Evolutionary conservation across 768 basidiomycete species (phyloP).

Genomic region (Rubroboletus pulcherrimus): DNA sequence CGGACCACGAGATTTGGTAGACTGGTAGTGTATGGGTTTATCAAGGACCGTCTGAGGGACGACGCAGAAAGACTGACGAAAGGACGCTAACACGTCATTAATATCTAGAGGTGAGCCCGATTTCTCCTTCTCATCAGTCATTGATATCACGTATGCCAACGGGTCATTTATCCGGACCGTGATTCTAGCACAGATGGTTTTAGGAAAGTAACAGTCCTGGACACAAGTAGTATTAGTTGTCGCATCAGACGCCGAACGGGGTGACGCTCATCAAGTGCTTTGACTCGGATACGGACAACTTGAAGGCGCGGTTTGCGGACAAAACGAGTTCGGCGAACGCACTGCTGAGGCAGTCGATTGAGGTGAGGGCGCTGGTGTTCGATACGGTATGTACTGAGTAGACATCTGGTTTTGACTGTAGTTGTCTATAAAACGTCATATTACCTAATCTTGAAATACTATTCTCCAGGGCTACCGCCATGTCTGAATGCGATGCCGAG

Average conservation of each 20-base stretch:
- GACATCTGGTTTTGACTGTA: not conserved
- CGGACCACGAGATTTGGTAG: too few relatives aligned
- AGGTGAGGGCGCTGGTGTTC: constrained; percentile 38
- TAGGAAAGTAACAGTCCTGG: constrained; percentile 31
- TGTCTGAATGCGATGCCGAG: constrained; percentile 21
- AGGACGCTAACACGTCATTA: constrained; percentile 39
- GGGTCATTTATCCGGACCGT: constrained; percentile 31
- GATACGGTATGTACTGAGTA: constrained; percentile 35
- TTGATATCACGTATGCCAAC: constrained; percentile 1
- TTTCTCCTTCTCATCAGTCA: not conserved
- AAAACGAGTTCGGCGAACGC: constrained; percentile 25
- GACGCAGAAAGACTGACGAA: constrained; percentile 41
- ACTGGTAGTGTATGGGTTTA: too few relatives aligned
- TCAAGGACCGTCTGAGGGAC: constrained; percentile 28
- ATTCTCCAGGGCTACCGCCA: constrained; percentile 4
- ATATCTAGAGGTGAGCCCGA: constrained; percentile 35
- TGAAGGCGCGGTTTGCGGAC: constrained; percentile 37
- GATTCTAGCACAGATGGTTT: constrained; percentile 23
- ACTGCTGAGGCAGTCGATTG: constrained; percentile 37
- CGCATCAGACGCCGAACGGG: constrained; percentile 37
- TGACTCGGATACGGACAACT: constrained; percentile 36
- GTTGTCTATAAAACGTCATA: too few relatives aligned
- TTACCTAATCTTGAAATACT: constrained; percentile 10
- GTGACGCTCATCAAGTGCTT: constrained; percentile 39
- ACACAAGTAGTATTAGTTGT: constrained; percentile 37